Percentiles rank a stretch among this genome's conserved stretches.
These are phyloP conservation scores for Eutrema heterophyllum DNA, from an alignment of 345 rosid species.

Conservation along the genomic window DNA sequence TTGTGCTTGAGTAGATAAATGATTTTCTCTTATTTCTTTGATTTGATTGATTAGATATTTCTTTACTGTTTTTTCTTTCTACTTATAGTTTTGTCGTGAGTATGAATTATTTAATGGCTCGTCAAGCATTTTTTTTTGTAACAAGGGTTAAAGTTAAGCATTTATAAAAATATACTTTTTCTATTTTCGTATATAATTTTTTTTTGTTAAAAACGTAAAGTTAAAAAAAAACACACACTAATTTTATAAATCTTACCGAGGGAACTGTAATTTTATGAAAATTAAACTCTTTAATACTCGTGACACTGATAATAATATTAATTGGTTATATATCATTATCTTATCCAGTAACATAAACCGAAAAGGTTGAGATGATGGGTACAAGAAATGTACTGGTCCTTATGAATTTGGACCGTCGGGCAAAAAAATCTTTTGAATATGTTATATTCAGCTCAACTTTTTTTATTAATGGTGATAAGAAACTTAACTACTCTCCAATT, in stretches of 20 bases:
- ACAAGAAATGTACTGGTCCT: conserved; percentile 7
- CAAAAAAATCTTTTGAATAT: background rate
- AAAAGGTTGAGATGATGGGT: conserved; percentile 11
- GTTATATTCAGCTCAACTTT: background rate
- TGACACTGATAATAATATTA: background rate
- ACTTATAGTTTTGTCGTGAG: background rate
- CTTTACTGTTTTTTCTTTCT: background rate
- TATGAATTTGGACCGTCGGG: conserved; percentile 10
- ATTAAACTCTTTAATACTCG: background rate
- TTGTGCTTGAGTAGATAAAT: background rate
- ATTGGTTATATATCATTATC: conserved; percentile 6
- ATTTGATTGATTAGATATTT: conserved; percentile 19
- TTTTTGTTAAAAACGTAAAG: no score
- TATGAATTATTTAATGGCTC: background rate
- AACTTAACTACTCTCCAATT: background rate
- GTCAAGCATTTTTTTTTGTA: background rate
- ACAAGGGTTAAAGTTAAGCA: no score
- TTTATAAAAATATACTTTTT: no score
- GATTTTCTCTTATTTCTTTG: background rate
- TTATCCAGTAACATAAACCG: background rate
- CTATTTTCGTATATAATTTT: no score
- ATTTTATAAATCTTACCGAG: no score
- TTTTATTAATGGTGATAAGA: background rate
- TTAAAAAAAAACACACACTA: no score
- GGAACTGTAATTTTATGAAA: background rate